Conservation (phyloP, 176 grass and related monocot genomes). For the Carex scoparia region DNA sequence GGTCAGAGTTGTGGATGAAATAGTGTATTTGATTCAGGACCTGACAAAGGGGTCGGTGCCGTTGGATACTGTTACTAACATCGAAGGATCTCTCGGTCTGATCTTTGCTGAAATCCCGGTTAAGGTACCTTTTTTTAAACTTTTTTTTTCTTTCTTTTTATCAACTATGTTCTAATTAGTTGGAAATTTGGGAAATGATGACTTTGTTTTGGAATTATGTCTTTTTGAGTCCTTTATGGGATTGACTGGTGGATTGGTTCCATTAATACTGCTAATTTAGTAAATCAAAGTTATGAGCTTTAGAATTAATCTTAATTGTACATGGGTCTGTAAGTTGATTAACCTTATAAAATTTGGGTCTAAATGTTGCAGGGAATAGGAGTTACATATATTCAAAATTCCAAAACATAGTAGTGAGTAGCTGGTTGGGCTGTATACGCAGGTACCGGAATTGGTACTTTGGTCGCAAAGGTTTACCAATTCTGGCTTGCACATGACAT, state of each 20-base stretch:
- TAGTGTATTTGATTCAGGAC: constrained; percentile 75
- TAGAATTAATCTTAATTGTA: background rate
- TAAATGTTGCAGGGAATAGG: background rate
- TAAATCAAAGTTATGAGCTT: background rate
- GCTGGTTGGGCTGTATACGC: background rate
- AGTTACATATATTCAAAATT: background rate
- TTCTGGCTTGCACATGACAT: background rate
- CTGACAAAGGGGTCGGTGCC: constrained; percentile 52
- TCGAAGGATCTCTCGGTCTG: constrained; percentile 51
- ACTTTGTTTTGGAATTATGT: no score
- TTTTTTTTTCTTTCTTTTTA: background rate
- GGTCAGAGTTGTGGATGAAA: constrained; percentile 52
- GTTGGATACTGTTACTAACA: constrained; percentile 56
- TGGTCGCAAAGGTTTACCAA: background rate
- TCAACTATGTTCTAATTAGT: background rate
- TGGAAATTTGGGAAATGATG: no score
- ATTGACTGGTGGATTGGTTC: background rate
- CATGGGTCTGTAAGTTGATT: background rate
- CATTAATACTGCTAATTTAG: background rate
- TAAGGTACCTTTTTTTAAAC: constrained; percentile 36
- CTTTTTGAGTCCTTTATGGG: background rate
- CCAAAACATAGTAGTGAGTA: background rate
- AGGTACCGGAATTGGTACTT: background rate
- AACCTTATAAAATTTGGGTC: background rate
- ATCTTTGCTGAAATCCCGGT: constrained; percentile 64